Evolutionary conservation across 1,284 basidiomycete genomes (phyloP).

Genomic region (Schizopora paradoxa): DNA sequence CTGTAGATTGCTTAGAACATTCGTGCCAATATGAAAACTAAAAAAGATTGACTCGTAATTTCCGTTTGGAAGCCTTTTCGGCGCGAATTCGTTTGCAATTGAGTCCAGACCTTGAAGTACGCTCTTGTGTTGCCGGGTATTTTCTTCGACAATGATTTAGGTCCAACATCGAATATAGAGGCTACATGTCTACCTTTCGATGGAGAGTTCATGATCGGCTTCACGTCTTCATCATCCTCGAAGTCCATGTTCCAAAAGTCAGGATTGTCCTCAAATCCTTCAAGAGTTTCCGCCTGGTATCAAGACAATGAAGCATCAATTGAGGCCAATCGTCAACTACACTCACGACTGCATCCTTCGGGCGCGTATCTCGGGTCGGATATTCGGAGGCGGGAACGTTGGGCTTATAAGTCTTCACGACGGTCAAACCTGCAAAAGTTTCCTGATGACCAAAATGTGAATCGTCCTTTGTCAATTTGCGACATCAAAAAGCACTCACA

Average conservation of each 20-base stretch:
- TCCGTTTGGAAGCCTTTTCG: constrained; percentile 39
- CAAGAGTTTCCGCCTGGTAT: constrained; percentile 55
- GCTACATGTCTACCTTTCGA: background rate
- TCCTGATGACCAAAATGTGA: constrained; percentile 41
- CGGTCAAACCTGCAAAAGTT: constrained; percentile 55
- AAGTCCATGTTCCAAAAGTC: constrained; percentile 58
- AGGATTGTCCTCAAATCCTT: constrained; percentile 57
- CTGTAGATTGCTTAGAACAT: constrained; percentile 38
- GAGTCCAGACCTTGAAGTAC: too few relatives aligned
- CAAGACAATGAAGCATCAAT: constrained; percentile 10
- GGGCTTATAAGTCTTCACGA: constrained; percentile 51
- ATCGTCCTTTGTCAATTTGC: background rate
- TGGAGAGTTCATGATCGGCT: background rate
- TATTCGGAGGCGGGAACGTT: constrained; percentile 47
- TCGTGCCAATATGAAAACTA: background rate
- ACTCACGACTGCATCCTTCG: constrained; percentile 49
- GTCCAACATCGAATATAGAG: background rate
- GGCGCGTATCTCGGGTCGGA: constrained; percentile 67
- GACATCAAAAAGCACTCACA: constrained; percentile 33
- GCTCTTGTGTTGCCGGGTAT: background rate
- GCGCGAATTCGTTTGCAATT: too few relatives aligned
- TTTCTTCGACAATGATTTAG: background rate
- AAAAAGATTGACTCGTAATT: constrained; percentile 44
- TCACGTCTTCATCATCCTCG: constrained; percentile 32
- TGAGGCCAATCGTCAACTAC: constrained; percentile 1